These are phyloP conservation scores for Oropetium thomaeum DNA, from an alignment of 176 grass and related monocot genomes.

Conservation along the genomic window DNA sequence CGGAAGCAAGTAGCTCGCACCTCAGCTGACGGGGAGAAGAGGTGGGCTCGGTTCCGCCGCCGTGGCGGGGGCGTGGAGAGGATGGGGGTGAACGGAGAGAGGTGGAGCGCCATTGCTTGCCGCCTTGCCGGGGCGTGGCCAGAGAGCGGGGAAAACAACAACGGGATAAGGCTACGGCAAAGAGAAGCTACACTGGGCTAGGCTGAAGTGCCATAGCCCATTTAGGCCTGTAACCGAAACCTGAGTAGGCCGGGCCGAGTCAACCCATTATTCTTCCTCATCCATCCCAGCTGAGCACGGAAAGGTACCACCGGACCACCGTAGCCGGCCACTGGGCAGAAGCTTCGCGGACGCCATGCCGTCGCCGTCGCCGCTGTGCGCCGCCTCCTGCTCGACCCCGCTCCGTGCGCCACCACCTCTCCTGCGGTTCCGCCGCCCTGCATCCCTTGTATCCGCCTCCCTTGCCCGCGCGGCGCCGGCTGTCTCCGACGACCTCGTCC, in stretches of 20 bases:
- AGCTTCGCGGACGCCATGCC: conserved; percentile 47
- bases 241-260: neutral
- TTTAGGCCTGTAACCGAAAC: neutral
- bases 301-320: no score
- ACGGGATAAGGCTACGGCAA: conserved; percentile 29
- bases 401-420: neutral
- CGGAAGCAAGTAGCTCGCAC: conserved; percentile 24
- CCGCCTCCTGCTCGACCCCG: conserved; percentile 26
- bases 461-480: conserved; percentile 24
- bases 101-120: conserved; percentile 39
- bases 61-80: conserved; percentile 11
- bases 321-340: neutral
- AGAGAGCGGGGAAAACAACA: neutral
- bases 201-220: neutral
- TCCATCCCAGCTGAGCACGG: no score
- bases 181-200: neutral
- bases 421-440: neutral
- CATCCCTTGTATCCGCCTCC: neutral
- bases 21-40: neutral
- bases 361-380: conserved; percentile 37
- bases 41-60: neutral
- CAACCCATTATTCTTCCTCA: neutral
- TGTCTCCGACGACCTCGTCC: conserved; percentile 50
- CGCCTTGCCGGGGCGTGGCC: neutral
- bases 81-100: conserved; percentile 17